Evolutionary conservation across 306 rosid genomes (phyloP).

Genomic region (Abrus pulchellus): DNA sequence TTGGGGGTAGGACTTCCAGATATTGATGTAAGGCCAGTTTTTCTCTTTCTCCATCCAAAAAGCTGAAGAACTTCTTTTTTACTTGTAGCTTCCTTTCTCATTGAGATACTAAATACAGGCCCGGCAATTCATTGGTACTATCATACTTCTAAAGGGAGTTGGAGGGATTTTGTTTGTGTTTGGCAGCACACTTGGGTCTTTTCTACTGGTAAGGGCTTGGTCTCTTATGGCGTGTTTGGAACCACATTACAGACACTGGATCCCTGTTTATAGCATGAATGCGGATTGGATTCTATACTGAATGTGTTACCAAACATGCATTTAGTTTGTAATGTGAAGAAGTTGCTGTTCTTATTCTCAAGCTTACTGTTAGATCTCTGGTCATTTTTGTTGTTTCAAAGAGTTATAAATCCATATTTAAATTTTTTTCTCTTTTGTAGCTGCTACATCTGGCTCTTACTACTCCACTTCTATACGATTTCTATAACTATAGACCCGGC

Average conservation of each 20-base stretch:
- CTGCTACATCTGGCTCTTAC: slow-evolving; percentile 63
- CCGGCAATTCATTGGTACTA: slow-evolving; percentile 58
- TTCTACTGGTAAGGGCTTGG: slow-evolving; percentile 62
- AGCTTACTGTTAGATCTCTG: neutral
- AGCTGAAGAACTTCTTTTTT: neutral
- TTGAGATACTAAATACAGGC: slow-evolving; percentile 55
- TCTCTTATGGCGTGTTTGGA: neutral
- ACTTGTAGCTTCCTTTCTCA: slow-evolving; percentile 43
- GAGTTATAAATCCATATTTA: neutral
- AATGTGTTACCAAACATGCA: too few relatives aligned
- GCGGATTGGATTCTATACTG: too few relatives aligned
- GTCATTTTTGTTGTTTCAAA: neutral
- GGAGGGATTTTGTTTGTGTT: slow-evolving; percentile 82
- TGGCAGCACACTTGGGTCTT: slow-evolving; percentile 74
- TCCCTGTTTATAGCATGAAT: too few relatives aligned
- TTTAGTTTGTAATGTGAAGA: slow-evolving; percentile 2
- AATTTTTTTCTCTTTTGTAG: slow-evolving; percentile 46
- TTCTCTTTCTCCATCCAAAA: neutral
- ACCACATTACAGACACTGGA: too few relatives aligned
- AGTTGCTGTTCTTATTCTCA: neutral
- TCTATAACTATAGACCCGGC: slow-evolving; percentile 68
- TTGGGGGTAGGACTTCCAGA: slow-evolving; percentile 62
- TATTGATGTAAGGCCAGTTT: slow-evolving; percentile 63
- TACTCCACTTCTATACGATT: slow-evolving; percentile 74
- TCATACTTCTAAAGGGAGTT: slow-evolving; percentile 65